phyloP scores from a whole-genome alignment of 2,329 filamentous ascomycete genomes.

The Fusarium nisikadoi region DNA sequence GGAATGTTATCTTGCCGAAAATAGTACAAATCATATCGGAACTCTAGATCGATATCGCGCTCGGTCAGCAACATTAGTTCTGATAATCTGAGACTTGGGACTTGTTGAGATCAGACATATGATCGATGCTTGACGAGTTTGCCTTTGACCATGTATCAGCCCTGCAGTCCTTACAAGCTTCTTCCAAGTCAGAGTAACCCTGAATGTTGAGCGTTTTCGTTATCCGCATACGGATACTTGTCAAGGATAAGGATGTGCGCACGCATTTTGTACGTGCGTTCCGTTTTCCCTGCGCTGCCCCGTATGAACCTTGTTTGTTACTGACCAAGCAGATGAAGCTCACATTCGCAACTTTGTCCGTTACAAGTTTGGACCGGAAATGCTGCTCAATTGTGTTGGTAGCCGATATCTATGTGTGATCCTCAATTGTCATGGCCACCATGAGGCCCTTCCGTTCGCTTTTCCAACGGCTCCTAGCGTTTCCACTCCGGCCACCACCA shows the following conservation, averaged over 20 bases:
- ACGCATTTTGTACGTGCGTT: slow-evolving; percentile 1
- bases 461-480: slow-evolving; percentile 15
- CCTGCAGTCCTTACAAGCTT: slow-evolving; percentile 19
- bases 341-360: slow-evolving; percentile 33
- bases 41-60: slow-evolving; percentile 9
- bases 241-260: slow-evolving; percentile 4
- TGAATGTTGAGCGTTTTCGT: not conserved
- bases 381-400: slow-evolving; percentile 34
- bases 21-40: slow-evolving; percentile 7
- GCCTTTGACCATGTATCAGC: slow-evolving; percentile 24
- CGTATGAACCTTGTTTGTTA: slow-evolving; percentile 27
- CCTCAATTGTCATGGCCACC: slow-evolving; percentile 21
- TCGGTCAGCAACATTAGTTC: slow-evolving; percentile 1
- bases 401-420: slow-evolving; percentile 30
- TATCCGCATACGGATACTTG: not conserved
- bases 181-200: slow-evolving; percentile 9
- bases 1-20: slow-evolving; percentile 4
- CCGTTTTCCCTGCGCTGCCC: slow-evolving; percentile 5
- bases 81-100: not conserved
- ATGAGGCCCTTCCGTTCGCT: slow-evolving; percentile 22
- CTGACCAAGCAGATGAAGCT: slow-evolving; percentile 14
- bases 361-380: slow-evolving; percentile 36
- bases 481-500: slow-evolving; percentile 33
- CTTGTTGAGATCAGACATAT: not conserved
- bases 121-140: not conserved